Evolutionary conservation across 441 rosid genomes (phyloP).

Genomic region (Theobroma grandiflorum): DNA sequence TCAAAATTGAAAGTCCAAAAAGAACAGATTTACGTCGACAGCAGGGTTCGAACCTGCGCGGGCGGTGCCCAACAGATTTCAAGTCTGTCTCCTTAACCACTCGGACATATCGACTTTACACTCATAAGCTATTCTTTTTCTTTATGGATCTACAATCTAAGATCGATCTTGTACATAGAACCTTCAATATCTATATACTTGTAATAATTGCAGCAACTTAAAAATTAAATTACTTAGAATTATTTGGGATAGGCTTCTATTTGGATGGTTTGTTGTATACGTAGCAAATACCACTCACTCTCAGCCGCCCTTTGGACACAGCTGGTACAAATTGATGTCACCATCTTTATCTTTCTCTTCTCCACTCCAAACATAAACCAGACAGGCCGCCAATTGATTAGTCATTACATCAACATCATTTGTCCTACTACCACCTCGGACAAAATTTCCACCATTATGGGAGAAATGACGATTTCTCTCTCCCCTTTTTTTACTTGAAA

Average conservation of each 20-base stretch:
- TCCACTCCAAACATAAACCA: neutral
- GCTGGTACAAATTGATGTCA: neutral
- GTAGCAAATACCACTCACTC: too few relatives aligned
- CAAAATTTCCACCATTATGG: neutral
- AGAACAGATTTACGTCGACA: slow-evolving; percentile 63
- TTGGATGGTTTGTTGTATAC: too few relatives aligned
- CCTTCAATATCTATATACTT: too few relatives aligned
- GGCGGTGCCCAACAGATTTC: slow-evolving; percentile 98
- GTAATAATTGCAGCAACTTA: too few relatives aligned
- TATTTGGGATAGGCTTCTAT: too few relatives aligned
- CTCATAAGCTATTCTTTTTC: too few relatives aligned
- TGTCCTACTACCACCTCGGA: neutral
- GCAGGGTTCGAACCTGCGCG: slow-evolving; percentile 99
- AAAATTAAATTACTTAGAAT: too few relatives aligned
- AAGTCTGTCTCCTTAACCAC: slow-evolving; percentile 99
- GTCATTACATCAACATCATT: neutral
- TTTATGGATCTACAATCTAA: too few relatives aligned
- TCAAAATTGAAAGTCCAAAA: neutral
- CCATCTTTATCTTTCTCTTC: neutral
- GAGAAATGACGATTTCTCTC: too few relatives aligned
- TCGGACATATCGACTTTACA: slow-evolving; percentile 90
- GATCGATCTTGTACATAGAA: too few relatives aligned
- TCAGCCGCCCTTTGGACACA: too few relatives aligned
- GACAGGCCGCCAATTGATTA: neutral
- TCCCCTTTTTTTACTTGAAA: too few relatives aligned